phyloP scores from a whole-genome alignment of 768 basidiomycete genomes.

The Lepiota brunneoincarnata region DNA sequence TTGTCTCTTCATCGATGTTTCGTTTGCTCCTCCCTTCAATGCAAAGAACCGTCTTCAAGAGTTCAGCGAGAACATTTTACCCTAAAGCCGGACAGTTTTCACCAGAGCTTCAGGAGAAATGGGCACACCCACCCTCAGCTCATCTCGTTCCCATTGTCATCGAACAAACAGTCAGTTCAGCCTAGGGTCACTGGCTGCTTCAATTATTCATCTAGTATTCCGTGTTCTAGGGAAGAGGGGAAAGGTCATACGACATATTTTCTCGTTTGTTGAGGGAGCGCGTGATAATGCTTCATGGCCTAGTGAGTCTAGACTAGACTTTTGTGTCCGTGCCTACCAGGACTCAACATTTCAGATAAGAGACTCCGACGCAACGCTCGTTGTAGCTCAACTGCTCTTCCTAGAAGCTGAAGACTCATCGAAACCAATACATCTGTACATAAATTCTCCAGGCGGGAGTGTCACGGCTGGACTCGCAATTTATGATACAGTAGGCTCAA shows the following conservation, averaged over 20 bases:
- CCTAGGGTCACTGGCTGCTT: neutral
- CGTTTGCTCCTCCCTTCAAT: constrained; percentile 18
- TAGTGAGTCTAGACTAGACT: constrained; percentile 50
- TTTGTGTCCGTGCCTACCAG: neutral
- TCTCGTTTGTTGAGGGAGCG: constrained; percentile 90
- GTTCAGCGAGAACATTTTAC: constrained; percentile 44
- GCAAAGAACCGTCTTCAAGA: constrained; percentile 10
- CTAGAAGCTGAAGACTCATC: constrained; percentile 94
- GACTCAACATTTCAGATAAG: constrained; percentile 57
- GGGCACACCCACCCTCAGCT: constrained; percentile 43
- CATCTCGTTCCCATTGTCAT: constrained; percentile 90
- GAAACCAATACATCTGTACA: constrained; percentile 94
- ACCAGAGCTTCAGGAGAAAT: constrained; percentile 29
- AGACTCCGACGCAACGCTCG: constrained; percentile 84
- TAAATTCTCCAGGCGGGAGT: constrained; percentile 95
- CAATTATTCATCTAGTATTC: constrained; percentile 5
- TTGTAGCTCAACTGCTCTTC: constrained; percentile 91
- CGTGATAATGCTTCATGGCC: constrained; percentile 93
- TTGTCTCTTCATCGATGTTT: constrained; percentile 8
- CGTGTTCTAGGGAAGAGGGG: constrained; percentile 68
- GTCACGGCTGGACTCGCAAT: constrained; percentile 96
- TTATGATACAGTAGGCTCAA: constrained; percentile 83
- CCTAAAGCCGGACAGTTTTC: constrained; percentile 45
- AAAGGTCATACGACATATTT: constrained; percentile 94
- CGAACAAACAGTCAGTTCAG: constrained; percentile 73